Conservation (phyloP, 495 filamentous ascomycete species). For the Penicillium subrubescens region DNA sequence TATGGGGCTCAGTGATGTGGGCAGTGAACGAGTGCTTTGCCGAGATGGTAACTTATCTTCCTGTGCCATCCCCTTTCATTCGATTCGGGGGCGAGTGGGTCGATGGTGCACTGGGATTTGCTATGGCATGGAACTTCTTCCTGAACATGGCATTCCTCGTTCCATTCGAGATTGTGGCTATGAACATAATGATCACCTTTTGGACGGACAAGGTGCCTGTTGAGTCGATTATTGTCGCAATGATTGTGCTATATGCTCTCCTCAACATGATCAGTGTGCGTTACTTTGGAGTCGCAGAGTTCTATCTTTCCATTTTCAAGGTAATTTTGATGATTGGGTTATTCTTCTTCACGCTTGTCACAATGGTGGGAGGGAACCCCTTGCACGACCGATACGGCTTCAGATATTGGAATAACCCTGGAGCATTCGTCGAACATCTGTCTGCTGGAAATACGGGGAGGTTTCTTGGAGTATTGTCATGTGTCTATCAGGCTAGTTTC, state of each 20-base stretch:
- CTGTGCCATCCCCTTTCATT: conserved; percentile 76
- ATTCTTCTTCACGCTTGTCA: conserved; percentile 35
- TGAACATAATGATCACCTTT: conserved; percentile 66
- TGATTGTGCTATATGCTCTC: conserved; percentile 49
- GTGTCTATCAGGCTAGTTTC: conserved; percentile 53
- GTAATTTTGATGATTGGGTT: conserved; percentile 67
- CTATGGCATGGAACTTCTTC: conserved; percentile 69
- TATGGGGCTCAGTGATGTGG: conserved; percentile 29
- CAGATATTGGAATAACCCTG: conserved; percentile 49
- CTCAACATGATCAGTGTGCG: conserved; percentile 51
- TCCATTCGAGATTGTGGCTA: conserved; percentile 71
- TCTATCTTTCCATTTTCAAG: conserved; percentile 70
- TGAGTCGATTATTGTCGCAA: conserved; percentile 46
- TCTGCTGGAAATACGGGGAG: conserved; percentile 59
- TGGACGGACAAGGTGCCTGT: conserved; percentile 67
- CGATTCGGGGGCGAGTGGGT: conserved; percentile 77
- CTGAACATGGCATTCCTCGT: conserved; percentile 57
- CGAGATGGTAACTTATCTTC: conserved; percentile 78
- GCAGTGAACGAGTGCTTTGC: conserved; percentile 54
- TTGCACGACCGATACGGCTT: conserved; percentile 70
- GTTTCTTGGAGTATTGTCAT: conserved; percentile 70
- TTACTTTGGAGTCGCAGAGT: conserved; percentile 68
- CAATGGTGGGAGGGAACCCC: conserved; percentile 77
- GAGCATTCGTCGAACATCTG: conserved; percentile 50
- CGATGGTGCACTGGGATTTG: conserved; percentile 60